A percentile compares a stretch with the other conserved stretches of the same genome.
Conservation (phyloP, 1,284 basidiomycete species). For the Trametes hirsuta region DNA sequence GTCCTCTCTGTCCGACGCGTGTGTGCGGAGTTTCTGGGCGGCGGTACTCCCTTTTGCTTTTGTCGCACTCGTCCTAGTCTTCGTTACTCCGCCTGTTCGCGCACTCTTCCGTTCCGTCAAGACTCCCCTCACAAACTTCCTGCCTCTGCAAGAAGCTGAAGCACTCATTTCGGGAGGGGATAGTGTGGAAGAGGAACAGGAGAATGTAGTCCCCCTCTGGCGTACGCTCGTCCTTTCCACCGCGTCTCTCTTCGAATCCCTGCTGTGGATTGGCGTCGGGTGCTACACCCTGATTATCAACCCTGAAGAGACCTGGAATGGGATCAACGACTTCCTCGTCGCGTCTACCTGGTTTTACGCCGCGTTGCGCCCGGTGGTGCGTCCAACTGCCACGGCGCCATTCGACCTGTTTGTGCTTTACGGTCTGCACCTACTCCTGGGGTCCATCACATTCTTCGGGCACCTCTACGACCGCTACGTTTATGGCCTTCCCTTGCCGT, state of each 20-base stretch:
- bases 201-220: slow-evolving; percentile 50
- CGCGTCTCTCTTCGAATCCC: slow-evolving; percentile 50
- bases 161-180: slow-evolving; percentile 40
- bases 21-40: slow-evolving; percentile 61
- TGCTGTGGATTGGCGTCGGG: slow-evolving; percentile 54
- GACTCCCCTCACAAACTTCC: slow-evolving; percentile 47
- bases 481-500: slow-evolving; percentile 42
- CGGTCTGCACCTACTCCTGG: slow-evolving; percentile 44
- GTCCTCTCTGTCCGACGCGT: slow-evolving; percentile 52
- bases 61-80: slow-evolving; percentile 49
- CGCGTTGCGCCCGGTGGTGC: slow-evolving; percentile 43
- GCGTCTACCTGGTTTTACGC: slow-evolving; percentile 63
- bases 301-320: slow-evolving; percentile 32
- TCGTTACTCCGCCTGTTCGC: slow-evolving; percentile 37
- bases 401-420: slow-evolving; percentile 58
- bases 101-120: slow-evolving; percentile 35
- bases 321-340: slow-evolving; percentile 43
- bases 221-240: slow-evolving; percentile 54
- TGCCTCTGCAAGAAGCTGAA: slow-evolving; percentile 66
- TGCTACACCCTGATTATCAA: slow-evolving; percentile 44
- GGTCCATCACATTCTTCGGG: slow-evolving; percentile 50
- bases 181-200: slow-evolving; percentile 31
- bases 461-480: slow-evolving; percentile 50
- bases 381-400: slow-evolving; percentile 49
- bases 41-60: slow-evolving; percentile 53